Conservation (phyloP, 1,284 basidiomycete genomes). For the Leccinum ponderosum region DNA sequence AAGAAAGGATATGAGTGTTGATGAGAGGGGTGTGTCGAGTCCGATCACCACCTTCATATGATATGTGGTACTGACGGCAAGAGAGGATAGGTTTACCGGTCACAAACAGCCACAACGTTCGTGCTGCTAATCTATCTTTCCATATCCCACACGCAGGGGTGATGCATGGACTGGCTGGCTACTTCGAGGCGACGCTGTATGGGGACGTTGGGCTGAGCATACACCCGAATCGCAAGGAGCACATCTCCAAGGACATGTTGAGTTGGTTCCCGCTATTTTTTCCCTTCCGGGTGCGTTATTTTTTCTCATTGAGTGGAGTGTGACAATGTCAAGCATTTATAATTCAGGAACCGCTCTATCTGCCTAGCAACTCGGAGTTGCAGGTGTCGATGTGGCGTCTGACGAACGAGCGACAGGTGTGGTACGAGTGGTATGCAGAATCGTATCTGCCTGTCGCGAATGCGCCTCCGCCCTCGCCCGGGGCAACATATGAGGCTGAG, state of each 20-base stretch:
- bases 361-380: slow-evolving; percentile 90
- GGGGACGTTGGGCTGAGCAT: slow-evolving; percentile 89
- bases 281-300: slow-evolving; percentile 71
- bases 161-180: slow-evolving; percentile 97
- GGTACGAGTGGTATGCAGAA: slow-evolving; percentile 99
- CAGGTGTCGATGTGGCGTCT: slow-evolving; percentile 95
- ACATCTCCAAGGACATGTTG: slow-evolving; percentile 91
- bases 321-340: not conserved
- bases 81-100: slow-evolving; percentile 64
- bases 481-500: not conserved
- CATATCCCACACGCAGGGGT: slow-evolving; percentile 93
- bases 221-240: slow-evolving; percentile 84
- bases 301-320: not conserved
- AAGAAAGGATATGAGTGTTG: slow-evolving; percentile 72
- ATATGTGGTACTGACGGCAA: slow-evolving; percentile 9
- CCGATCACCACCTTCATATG: not conserved
- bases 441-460: slow-evolving; percentile 73
- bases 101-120: slow-evolving; percentile 87
- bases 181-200: slow-evolving; percentile 96
- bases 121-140: slow-evolving; percentile 82
- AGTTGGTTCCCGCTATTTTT: slow-evolving; percentile 99
- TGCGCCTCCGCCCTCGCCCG: slow-evolving; percentile 16
- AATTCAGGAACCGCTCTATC: slow-evolving; percentile 83
- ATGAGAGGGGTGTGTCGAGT: slow-evolving; percentile 59
- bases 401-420: slow-evolving; percentile 85